Conservation (phyloP, 805 yeast species). For the Saccharomyces kudriavzevii region DNA sequence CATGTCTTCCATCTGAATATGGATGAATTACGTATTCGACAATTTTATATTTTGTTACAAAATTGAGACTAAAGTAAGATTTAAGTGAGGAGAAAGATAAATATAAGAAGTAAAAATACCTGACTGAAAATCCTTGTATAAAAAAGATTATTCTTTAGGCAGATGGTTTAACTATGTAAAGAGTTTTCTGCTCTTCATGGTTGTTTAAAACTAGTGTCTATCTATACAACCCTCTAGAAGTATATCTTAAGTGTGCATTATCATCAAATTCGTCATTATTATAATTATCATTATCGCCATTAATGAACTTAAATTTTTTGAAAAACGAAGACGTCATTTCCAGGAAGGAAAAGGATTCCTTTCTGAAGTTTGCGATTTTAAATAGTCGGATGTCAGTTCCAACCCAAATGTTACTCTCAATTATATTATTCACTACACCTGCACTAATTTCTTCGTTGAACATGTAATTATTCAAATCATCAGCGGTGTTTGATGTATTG, state of each 20-base stretch:
- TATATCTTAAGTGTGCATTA: neutral
- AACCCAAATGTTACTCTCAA: conserved; percentile 44
- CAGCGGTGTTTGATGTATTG: conserved; percentile 10
- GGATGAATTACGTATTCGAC: neutral
- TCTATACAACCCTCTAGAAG: neutral
- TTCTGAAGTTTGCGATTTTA: conserved; percentile 35
- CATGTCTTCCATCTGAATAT: neutral
- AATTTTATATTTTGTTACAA: neutral
- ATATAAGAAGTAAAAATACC: neutral
- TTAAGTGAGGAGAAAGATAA: neutral
- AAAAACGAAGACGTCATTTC: conserved; percentile 35
- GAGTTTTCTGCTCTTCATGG: neutral
- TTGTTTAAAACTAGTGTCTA: neutral
- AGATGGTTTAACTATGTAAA: neutral
- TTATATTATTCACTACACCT: conserved; percentile 5
- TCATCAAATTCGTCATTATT: conserved; percentile 1
- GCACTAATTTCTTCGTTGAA: conserved; percentile 18
- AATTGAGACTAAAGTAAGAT: neutral
- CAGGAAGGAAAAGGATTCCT: conserved; percentile 34
- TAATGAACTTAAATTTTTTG: conserved; percentile 31
- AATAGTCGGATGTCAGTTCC: conserved; percentile 45
- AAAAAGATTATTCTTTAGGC: neutral
- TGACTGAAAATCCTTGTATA: neutral
- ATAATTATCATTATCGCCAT: conserved; percentile 11
- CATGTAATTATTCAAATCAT: conserved; percentile 15